Evolutionary conservation across 1,139 yeast genomes (phyloP).

Genomic region (Lodderomyces theae): DNA sequence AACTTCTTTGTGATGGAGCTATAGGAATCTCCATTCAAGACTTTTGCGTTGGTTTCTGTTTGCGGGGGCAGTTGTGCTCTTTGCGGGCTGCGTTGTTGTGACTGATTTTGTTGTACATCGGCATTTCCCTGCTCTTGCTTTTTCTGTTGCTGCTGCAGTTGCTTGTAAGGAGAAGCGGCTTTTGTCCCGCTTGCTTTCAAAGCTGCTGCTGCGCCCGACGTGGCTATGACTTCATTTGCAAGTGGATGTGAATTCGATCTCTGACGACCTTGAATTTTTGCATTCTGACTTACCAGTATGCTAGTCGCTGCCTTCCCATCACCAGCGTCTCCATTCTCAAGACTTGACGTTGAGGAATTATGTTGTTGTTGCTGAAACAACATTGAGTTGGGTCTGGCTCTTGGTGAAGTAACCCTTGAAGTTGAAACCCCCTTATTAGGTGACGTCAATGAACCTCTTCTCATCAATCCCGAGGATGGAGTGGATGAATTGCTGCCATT

Average conservation of each 20-base stretch:
- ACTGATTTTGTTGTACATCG: too few relatives aligned
- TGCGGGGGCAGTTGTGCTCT: background rate
- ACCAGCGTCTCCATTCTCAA: background rate
- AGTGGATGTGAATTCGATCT: conserved; percentile 44
- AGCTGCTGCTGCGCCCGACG: conserved; percentile 41
- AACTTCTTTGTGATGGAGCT: conserved; percentile 17
- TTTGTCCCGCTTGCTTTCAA: conserved; percentile 17
- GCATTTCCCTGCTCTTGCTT: too few relatives aligned
- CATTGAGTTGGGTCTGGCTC: conserved; percentile 28
- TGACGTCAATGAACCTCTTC: conserved; percentile 20
- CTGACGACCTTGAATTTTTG: conserved; percentile 16
- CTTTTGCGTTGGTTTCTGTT: background rate
- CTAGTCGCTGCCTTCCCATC: background rate
- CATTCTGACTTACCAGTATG: background rate
- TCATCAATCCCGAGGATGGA: conserved; percentile 13
- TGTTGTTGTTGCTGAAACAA: conserved; percentile 20
- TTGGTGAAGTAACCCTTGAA: conserved; percentile 16
- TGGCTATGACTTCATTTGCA: conserved; percentile 21
- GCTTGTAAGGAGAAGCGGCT: conserved; percentile 7
- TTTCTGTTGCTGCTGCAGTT: conserved; percentile 5
- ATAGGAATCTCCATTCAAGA: conserved; percentile 5
- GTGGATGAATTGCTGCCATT: conserved; percentile 20
- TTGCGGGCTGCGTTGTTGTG: conserved; percentile 6
- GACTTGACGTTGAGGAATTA: background rate
- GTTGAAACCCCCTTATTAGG: conserved; percentile 14